Conservation (phyloP, 371 early-diverging fungal genomes). For the Funneliformis caledonium region DNA sequence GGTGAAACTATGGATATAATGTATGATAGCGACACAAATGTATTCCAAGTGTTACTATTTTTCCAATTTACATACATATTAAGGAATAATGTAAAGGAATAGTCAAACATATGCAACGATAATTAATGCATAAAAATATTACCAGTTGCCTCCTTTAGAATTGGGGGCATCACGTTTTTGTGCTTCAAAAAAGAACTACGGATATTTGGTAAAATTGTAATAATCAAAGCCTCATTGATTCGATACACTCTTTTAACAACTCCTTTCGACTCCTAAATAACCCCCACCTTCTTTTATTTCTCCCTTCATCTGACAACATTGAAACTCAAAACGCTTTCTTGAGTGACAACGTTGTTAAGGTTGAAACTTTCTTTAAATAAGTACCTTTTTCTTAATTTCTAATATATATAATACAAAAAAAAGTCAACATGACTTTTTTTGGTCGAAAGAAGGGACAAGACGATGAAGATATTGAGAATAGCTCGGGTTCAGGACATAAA, state of each 20-base stretch:
- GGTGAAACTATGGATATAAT: background rate
- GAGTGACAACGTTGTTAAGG: background rate
- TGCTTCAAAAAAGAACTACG: background rate
- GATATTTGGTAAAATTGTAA: background rate
- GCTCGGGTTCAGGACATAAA: background rate
- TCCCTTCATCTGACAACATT: background rate
- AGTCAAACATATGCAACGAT: background rate
- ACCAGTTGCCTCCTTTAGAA: background rate
- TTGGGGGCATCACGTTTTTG: background rate
- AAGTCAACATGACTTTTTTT: constrained; percentile 5
- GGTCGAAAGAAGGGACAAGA: background rate
- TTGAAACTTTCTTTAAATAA: background rate
- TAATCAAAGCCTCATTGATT: background rate
- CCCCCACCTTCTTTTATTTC: background rate
- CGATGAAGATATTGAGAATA: background rate
- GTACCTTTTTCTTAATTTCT: background rate
- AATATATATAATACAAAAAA: background rate
- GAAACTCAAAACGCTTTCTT: background rate
- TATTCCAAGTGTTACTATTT: too few species aligned
- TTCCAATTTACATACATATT: background rate
- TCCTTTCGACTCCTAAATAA: background rate
- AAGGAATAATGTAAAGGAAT: background rate
- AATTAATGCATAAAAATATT: background rate
- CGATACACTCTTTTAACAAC: background rate
- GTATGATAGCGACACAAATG: background rate